Percentiles rank a stretch among this genome's conserved stretches.
These are phyloP conservation scores for Quercus glauca DNA, from an alignment of 306 rosid species.

Conservation along the genomic window DNA sequence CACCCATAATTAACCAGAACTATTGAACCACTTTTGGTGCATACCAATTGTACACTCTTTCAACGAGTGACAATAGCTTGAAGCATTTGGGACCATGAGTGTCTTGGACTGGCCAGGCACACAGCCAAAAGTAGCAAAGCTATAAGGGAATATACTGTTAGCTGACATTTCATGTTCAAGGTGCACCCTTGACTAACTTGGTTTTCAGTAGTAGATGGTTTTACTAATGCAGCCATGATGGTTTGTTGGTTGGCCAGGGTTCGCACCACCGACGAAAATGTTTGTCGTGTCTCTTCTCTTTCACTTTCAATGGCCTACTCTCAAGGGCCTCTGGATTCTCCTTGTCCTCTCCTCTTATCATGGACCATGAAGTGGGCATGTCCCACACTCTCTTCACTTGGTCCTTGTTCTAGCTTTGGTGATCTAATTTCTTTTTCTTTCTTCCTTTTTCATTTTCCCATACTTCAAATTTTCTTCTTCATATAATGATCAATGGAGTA, in stretches of 20 bases:
- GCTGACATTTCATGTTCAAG: conserved; percentile 2
- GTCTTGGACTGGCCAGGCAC: conserved; percentile 46
- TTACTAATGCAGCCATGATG: conserved; percentile 1
- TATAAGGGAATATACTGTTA: conserved; percentile 8
- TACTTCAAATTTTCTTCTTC: not conserved
- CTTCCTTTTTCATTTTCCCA: conserved; percentile 5
- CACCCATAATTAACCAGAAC: not conserved
- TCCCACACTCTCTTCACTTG: conserved; percentile 26
- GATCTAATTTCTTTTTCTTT: conserved; percentile 16
- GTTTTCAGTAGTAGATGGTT: not conserved
- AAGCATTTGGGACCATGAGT: conserved; percentile 40
- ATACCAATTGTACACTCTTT: too few relatives aligned
- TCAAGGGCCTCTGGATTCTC: conserved; percentile 27
- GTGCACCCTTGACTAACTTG: conserved; percentile 11
- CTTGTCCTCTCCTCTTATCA: conserved; percentile 32
- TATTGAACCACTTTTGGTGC: conserved; percentile 9
- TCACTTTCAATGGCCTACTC: not conserved
- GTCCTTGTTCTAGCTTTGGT: not conserved
- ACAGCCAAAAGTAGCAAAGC: conserved; percentile 13
- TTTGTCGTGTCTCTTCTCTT: conserved; percentile 11
- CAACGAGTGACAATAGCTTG: not conserved
- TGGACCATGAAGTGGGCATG: conserved; percentile 26
- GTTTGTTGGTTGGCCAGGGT: conserved; percentile 40
- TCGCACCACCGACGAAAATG: conserved; percentile 37
- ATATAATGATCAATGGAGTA: not conserved